Evolutionary conservation across 2,329 filamentous ascomycete species (phyloP).

Genomic region (Diaporthe ampelina): DNA sequence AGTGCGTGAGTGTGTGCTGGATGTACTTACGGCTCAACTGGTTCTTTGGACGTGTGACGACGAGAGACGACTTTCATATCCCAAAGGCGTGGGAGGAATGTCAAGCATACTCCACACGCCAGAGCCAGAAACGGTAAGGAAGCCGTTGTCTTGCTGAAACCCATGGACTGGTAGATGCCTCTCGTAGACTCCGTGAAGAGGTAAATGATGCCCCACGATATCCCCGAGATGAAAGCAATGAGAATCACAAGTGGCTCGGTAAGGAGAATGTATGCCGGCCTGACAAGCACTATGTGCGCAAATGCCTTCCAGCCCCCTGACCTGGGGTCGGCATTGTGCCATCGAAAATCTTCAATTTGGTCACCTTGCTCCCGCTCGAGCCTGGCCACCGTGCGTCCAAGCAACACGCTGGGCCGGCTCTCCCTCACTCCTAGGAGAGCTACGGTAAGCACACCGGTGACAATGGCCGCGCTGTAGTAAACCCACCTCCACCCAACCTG

Average conservation of each 20-base stretch:
- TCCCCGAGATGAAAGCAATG: slow-evolving; percentile 57
- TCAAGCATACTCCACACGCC: slow-evolving; percentile 55
- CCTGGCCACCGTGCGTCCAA: slow-evolving; percentile 46
- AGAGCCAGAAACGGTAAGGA: slow-evolving; percentile 58
- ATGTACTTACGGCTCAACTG: slow-evolving; percentile 43
- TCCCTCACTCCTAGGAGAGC: slow-evolving; percentile 56
- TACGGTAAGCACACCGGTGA: slow-evolving; percentile 51
- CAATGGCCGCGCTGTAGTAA: slow-evolving; percentile 57
- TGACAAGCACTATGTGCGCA: slow-evolving; percentile 53
- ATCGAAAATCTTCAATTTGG: slow-evolving; percentile 42
- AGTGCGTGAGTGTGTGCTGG: no score
- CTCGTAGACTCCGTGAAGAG: slow-evolving; percentile 60
- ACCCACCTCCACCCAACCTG: slow-evolving; percentile 58
- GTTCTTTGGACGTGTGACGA: slow-evolving; percentile 40
- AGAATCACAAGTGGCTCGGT: slow-evolving; percentile 62
- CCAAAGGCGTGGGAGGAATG: slow-evolving; percentile 57
- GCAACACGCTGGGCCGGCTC: slow-evolving; percentile 59
- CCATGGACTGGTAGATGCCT: slow-evolving; percentile 54
- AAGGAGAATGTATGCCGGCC: slow-evolving; percentile 58
- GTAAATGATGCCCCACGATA: slow-evolving; percentile 62
- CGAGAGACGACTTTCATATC: slow-evolving; percentile 50
- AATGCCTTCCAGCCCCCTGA: slow-evolving; percentile 51
- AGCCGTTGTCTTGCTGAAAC: slow-evolving; percentile 51
- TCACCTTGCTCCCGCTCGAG: slow-evolving; percentile 35
- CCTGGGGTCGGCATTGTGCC: slow-evolving; percentile 56